Evolutionary conservation across 139 green algal species (phyloP).

Genomic region (Chlamydomonas urium): DNA sequence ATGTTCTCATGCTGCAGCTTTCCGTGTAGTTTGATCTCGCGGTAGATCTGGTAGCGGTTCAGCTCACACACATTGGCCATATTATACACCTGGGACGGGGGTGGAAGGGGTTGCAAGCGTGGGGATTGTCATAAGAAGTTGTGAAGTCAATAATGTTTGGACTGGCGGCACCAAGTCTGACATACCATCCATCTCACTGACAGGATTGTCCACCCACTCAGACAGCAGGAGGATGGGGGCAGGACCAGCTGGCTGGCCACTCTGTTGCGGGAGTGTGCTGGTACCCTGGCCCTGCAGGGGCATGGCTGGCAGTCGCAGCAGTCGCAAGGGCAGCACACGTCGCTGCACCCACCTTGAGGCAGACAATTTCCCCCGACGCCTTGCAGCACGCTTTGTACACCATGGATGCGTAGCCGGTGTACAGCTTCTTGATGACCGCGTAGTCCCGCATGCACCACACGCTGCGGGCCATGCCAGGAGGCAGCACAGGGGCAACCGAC

Average conservation of each 20-base stretch:
- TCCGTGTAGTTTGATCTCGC: constrained; percentile 49
- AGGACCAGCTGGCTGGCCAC: too few relatives aligned
- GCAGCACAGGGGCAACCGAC: constrained; percentile 10
- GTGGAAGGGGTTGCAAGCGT: neutral
- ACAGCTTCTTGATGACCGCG: constrained; percentile 45
- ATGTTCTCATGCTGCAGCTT: constrained; percentile 53
- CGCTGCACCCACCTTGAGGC: constrained; percentile 41
- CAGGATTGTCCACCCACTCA: too few relatives aligned
- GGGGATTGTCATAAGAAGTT: too few relatives aligned
- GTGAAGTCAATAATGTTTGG: too few relatives aligned
- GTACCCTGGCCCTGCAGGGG: too few relatives aligned
- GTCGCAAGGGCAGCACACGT: too few relatives aligned
- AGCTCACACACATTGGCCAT: constrained; percentile 47
- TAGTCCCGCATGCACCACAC: constrained; percentile 38
- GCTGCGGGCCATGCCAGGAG: constrained; percentile 26
- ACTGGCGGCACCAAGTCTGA: too few relatives aligned
- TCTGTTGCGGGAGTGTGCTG: too few relatives aligned
- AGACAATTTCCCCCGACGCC: constrained; percentile 22
- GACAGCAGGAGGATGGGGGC: too few relatives aligned
- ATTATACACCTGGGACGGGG: constrained; percentile 27
- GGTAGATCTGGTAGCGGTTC: constrained; percentile 60
- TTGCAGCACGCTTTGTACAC: constrained; percentile 49
- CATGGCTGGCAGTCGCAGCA: too few relatives aligned
- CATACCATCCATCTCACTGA: too few relatives aligned
- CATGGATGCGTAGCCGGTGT: constrained; percentile 44